Base-by-base conservation (phyloP, 805 yeast genomes). In the Crinitomyces ghanaensis region DNA sequence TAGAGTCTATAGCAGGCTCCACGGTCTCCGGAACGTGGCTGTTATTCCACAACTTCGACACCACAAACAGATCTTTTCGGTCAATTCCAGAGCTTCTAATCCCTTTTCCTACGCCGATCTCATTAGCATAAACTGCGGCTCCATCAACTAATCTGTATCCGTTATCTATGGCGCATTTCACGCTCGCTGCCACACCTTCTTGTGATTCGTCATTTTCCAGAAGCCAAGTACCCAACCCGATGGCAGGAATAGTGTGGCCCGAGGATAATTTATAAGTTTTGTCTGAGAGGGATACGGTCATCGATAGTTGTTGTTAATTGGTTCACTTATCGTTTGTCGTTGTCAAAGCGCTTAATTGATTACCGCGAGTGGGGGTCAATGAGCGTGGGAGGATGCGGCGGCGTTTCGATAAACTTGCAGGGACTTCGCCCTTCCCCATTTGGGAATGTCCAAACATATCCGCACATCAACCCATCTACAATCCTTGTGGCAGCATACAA, bases 131-230 rank as follows among this genome's bases (percentile, higher is more conserved):
- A 24, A 48, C 50, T 22, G 59, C 67, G 27, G 84, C 85, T 22
- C 69, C 57, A 50, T 77, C 84, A 35, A 77, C 57, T 49, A 74
- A 81, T 41, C 79, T 63, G 52, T 72, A 75, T 4, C 82, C 82
- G 9, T 35, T 49, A 28, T 55, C 43, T 40, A 74, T 54, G 7
- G 77, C 79, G 15, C 57, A 45, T 42, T 58, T 59, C 2, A n/a
- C 9, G 24, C n/a, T 21, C 7, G 11, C 19, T 6, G 19, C 9
- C 7, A 28, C 19, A 67, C 68, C 19, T 59, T 49, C 18, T 43
- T 42, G 16, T 39, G 44, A 14, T 31, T 44, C 46, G 13, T 40
- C 29, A 54, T 52, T 44, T 20, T 66, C 55, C n/a, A 69, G 48
- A 23, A 44, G 50, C 55, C 65, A 70, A 23, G 68, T 64, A 6